Evolutionary conservation across 2,329 filamentous ascomycete species (phyloP).

Genomic region (Leptographium procerum): DNA sequence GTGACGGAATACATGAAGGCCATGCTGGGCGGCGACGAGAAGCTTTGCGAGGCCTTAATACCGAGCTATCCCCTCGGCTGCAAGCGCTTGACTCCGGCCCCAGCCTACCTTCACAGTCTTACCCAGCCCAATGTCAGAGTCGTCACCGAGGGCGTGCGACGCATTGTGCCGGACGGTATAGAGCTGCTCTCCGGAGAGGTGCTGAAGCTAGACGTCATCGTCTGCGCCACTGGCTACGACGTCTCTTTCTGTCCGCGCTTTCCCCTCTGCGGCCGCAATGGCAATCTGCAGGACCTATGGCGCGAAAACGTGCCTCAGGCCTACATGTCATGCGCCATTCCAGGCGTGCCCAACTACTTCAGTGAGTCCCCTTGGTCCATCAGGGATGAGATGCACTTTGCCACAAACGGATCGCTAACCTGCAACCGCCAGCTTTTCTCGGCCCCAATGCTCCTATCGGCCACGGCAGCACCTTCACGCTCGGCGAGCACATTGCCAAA

Average conservation of each 20-base stretch:
- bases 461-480: constrained; percentile 39
- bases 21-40: constrained; percentile 34
- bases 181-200: constrained; percentile 34
- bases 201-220: constrained; percentile 41
- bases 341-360: constrained; percentile 44
- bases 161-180: constrained; percentile 36
- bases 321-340: constrained; percentile 42
- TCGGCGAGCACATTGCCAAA: constrained; percentile 38
- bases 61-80: constrained; percentile 37
- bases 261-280: constrained; percentile 35
- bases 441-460: constrained; percentile 41
- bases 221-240: constrained; percentile 49
- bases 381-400: no score
- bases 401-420: not conserved
- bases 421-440: constrained; percentile 28
- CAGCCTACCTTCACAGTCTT: constrained; percentile 36
- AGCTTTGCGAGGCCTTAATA: constrained; percentile 38
- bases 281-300: constrained; percentile 40
- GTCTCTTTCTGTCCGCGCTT: constrained; percentile 41
- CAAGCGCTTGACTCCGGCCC: constrained; percentile 37
- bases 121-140: constrained; percentile 36
- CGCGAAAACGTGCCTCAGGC: constrained; percentile 29
- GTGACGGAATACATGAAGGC: constrained; percentile 35
- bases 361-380: constrained; percentile 22
- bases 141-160: constrained; percentile 31